Base-by-base conservation (phyloP, 306 rosid genomes). In the Casuarina cunninghamiana region DNA sequence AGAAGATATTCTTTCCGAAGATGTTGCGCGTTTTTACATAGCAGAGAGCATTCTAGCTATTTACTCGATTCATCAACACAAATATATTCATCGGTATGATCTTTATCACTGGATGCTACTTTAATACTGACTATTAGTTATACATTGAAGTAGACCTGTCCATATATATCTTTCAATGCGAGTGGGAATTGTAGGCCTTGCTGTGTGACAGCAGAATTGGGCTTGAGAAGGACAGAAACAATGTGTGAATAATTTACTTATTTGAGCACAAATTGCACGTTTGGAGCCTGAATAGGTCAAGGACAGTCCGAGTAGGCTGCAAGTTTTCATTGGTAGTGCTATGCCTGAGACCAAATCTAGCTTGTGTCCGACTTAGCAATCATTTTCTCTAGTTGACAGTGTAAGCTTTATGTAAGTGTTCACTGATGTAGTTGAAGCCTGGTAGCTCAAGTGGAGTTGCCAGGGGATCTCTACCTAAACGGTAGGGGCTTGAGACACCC, bases 31-130 rank as follows among this genome's bases (percentile, higher is more conserved):
- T 17, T 96, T 96, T 86, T 96, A 96, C 86, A 93, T 93, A 42
- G 99, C 93, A n/a, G 97, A 96, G 90, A 91, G 99, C 88, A 83
- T 93, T 84, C 91, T 96, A 69, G 99, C 99, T 38, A 96, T 96
- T 74, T 88, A 96, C 78, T 93, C 98, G 39, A 93, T 96, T 84
- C 99, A 96, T 89, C 97, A 90, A 80, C 93, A 96, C 90, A 96
- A 88, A 75, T 96, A 96, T 79, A 87, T 96, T 75, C 99, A 96
- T 80, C 91, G 99, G 99, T 96, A 88, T 71, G 75, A 17, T 74
- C 55, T 38, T 77, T 75, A 13, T 69, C 75, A 37, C 42, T 69
- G 53, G 10, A 44, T 74, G 10, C 71, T 67, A 49, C 17, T 67
- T 44, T 26, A n/a, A 42, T 42, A n/a, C 4, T 42, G 4, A 44